Base-by-base conservation (phyloP, 2,329 filamentous ascomycete species). In the Cladorrhinum sp. region DNA sequence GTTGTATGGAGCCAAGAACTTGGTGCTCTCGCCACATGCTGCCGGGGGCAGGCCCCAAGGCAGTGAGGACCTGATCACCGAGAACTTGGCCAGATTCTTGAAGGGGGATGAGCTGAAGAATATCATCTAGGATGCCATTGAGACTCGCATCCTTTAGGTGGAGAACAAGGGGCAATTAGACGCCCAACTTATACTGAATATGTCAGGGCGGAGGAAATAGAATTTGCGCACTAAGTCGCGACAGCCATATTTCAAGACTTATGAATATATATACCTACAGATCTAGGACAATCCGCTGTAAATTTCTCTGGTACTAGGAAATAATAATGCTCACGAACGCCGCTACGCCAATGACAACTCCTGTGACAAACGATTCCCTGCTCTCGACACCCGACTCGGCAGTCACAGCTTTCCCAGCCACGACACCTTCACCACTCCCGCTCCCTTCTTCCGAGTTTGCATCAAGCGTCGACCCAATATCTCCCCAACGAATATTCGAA, bases 21-120 rank as follows among this genome's bases (percentile, higher is more conserved):
- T 77, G 33, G 72, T 85, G 28, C 71, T 86, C 23, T 84, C 80
- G 57, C 83, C 83, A 0, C 83, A 86, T 64, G 82, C 83, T 0
- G 84, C 84, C 0, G 84, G 84, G 2, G 84, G 84, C 0, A 72
- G 86, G 61, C 86, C 86, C 3, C 84, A 86, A 72, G 84, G 80
- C 3, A 77, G 81, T 0, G 85, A 87, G 75, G 77, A 67, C 5
- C 72, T 89, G 68, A 86, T 88, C 63, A 80, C 82, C 46, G 79
- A 84, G 61, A 89, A 89, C 66, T 65, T 89, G 73, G 76, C 84
- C 64, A 75, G 80, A 64, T 85, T 87, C 68, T 65, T 86, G 64
- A 85, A 85, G 1, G 80, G 80, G 1, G 84, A 88, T 75, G 69
- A 77, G 59, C 66, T 89, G 69, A 84, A 78, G 76, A 89, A 89